Percentiles rank a stretch among this genome's conserved stretches.
Conservation (phyloP, 495 filamentous ascomycete genomes). For the Parachaetomium inaequale region DNA sequence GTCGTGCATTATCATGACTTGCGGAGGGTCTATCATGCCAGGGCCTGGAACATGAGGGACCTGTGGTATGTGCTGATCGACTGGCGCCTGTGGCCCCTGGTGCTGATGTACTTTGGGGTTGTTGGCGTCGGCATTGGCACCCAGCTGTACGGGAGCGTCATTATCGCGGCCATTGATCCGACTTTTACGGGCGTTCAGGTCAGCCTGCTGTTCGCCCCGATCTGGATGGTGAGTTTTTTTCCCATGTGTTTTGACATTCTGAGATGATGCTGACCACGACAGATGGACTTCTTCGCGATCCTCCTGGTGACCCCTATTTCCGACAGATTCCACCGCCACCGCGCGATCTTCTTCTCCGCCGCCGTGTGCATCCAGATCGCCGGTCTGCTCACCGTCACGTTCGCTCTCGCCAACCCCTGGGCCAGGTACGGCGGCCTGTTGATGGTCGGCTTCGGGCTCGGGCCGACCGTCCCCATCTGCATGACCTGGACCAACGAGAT, state of each 20-base stretch:
- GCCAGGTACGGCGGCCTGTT: slow-evolving; percentile 83
- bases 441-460: slow-evolving; percentile 85
- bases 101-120: slow-evolving; percentile 91
- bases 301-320: slow-evolving; percentile 79
- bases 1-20: slow-evolving; percentile 80
- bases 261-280: neutral
- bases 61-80: slow-evolving; percentile 67
- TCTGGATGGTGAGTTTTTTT: slow-evolving; percentile 70
- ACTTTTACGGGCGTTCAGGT: slow-evolving; percentile 68
- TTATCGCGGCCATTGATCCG: slow-evolving; percentile 75
- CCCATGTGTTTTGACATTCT: neutral
- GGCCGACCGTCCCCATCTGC: slow-evolving; percentile 84
- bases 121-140: slow-evolving; percentile 89
- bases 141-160: slow-evolving; percentile 80
- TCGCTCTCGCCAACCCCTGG: slow-evolving; percentile 70
- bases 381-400: slow-evolving; percentile 75
- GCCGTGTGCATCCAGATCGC: slow-evolving; percentile 75
- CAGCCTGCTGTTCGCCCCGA: slow-evolving; percentile 80
- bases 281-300: slow-evolving; percentile 87
- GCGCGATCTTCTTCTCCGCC: slow-evolving; percentile 77
- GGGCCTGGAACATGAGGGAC: slow-evolving; percentile 66
- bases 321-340: slow-evolving; percentile 79
- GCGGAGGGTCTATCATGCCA: slow-evolving; percentile 69
- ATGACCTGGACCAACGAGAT: slow-evolving; percentile 93
- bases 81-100: slow-evolving; percentile 81